phyloP scores from a whole-genome alignment of 345 rosid genomes.

The Rhodamnia rubescens region DNA sequence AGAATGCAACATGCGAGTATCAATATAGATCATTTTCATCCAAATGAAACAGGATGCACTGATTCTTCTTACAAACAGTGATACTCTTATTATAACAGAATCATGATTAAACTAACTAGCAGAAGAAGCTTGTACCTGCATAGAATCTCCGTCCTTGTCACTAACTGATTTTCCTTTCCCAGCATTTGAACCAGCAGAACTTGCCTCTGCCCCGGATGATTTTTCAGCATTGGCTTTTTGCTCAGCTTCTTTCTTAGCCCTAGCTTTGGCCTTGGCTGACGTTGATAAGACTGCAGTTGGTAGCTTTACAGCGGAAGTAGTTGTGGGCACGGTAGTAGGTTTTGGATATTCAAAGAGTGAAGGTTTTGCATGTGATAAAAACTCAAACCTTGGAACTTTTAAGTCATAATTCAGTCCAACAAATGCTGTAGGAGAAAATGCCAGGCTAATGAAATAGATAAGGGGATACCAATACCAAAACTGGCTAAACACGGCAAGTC shows the following conservation, averaged over 20 bases:
- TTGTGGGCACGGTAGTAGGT: constrained; percentile 72
- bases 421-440: constrained; percentile 96
- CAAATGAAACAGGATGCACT: neutral
- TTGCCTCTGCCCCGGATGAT: constrained; percentile 34
- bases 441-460: constrained; percentile 77
- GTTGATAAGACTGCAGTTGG: constrained; percentile 97
- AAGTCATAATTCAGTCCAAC: constrained; percentile 88
- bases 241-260: constrained; percentile 99
- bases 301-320: constrained; percentile 80
- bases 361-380: constrained; percentile 89
- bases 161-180: constrained; percentile 65
- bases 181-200: constrained; percentile 19
- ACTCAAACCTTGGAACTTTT: constrained; percentile 90
- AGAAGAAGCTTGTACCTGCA: constrained; percentile 52
- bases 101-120: neutral
- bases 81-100: neutral
- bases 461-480: constrained; percentile 99
- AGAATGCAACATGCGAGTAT: neutral
- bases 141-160: constrained; percentile 86
- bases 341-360: constrained; percentile 94
- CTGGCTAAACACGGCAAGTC: constrained; percentile 97
- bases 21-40: neutral
- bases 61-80: neutral
- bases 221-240: constrained; percentile 74
- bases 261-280: constrained; percentile 92